Evolutionary conservation across 2,329 filamentous ascomycete species (phyloP).

Genomic region (Talaromyces rugulosus): DNA sequence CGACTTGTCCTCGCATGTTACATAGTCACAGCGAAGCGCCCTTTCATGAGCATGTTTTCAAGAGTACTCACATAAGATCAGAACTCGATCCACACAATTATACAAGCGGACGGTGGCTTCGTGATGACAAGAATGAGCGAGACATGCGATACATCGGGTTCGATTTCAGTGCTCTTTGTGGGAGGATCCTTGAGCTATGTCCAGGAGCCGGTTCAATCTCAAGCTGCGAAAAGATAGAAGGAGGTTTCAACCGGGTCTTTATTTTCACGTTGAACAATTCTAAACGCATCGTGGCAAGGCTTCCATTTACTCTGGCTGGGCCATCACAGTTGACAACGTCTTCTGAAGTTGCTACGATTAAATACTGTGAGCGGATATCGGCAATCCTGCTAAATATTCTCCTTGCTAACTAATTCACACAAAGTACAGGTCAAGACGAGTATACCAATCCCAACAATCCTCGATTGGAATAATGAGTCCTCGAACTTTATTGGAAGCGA

Average conservation of each 20-base stretch:
- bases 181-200: conserved; percentile 32
- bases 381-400: background rate
- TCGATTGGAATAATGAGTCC: conserved; percentile 40
- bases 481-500: conserved; percentile 31
- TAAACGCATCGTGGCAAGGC: conserved; percentile 34
- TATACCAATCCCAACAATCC: conserved; percentile 40
- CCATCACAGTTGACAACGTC: conserved; percentile 32
- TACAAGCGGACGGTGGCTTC: conserved; percentile 36
- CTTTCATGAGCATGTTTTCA: background rate
- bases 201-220: conserved; percentile 31
- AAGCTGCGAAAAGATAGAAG: conserved; percentile 41
- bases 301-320: conserved; percentile 39
- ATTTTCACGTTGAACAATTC: conserved; percentile 38
- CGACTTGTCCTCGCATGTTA: background rate
- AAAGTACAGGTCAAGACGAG: conserved; percentile 34
- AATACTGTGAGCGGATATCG: conserved; percentile 31
- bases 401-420: background rate
- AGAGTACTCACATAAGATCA: background rate
- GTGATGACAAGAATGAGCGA: conserved; percentile 31
- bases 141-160: conserved; percentile 36
- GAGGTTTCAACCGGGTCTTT: conserved; percentile 43
- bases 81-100: conserved; percentile 28
- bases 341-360: conserved; percentile 46
- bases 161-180: conserved; percentile 37
- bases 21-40: background rate